These are phyloP conservation scores for Porogramme epimiltina DNA, from an alignment of 1,284 basidiomycete species.

Conservation along the genomic window DNA sequence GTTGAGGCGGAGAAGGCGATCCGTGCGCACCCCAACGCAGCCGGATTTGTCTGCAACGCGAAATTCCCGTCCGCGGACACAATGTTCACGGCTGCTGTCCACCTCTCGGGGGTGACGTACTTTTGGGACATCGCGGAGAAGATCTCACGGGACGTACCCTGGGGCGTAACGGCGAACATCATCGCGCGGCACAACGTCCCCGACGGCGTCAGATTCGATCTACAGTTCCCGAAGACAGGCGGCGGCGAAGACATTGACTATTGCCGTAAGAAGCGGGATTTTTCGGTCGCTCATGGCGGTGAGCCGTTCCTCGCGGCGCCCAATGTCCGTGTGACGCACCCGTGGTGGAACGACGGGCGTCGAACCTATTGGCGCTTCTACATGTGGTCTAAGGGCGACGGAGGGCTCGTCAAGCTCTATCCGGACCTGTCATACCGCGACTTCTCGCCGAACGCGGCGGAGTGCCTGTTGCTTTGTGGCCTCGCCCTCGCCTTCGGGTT, in stretches of 20 bases:
- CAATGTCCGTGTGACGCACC: conserved; percentile 49
- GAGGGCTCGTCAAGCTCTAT: conserved; percentile 48
- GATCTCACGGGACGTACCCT: conserved; percentile 50
- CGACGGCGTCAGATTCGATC: conserved; percentile 48
- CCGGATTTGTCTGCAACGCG: conserved; percentile 55
- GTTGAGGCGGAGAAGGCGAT: conserved; percentile 49
- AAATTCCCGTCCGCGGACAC: conserved; percentile 49
- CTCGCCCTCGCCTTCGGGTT: conserved; percentile 13
- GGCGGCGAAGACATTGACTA: conserved; percentile 68
- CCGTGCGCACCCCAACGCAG: conserved; percentile 45
- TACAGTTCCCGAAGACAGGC: conserved; percentile 59
- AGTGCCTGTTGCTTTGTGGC: conserved; percentile 39
- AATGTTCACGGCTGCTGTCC: conserved; percentile 55
- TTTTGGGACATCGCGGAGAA: conserved; percentile 65
- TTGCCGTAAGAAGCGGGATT: conserved; percentile 50
- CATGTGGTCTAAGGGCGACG: conserved; percentile 62
- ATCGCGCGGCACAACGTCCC: conserved; percentile 47
- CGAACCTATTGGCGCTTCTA: conserved; percentile 57
- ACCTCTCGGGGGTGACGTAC: conserved; percentile 57
- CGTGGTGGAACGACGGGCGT: conserved; percentile 55
- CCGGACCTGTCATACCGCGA: conserved; percentile 50
- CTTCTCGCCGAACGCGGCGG: conserved; percentile 50
- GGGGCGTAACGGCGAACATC: conserved; percentile 66
- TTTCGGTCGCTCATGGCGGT: conserved; percentile 35
- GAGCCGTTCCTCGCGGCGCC: conserved; percentile 53